These are phyloP conservation scores for Penicillium crystallinum DNA, from an alignment of 495 filamentous ascomycete genomes.

Conservation along the genomic window DNA sequence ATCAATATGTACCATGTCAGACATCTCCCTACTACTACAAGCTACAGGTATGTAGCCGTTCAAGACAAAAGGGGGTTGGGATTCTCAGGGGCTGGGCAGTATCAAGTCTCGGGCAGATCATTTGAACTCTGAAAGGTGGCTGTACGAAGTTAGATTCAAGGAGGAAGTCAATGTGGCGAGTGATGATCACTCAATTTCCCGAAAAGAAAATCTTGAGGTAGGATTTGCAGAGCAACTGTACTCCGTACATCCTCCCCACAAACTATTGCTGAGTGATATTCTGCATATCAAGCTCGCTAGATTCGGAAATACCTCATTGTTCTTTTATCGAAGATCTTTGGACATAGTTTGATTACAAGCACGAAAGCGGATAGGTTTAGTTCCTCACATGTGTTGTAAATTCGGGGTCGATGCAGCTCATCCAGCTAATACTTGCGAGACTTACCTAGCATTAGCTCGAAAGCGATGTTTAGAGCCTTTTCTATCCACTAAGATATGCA, in stretches of 20 bases:
- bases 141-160: not conserved
- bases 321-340: no score
- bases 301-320: no score
- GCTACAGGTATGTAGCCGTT: no score
- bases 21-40: not conserved
- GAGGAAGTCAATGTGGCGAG: not conserved
- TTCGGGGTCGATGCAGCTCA: not conserved
- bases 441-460: not conserved
- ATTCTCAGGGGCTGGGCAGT: constrained; percentile 3
- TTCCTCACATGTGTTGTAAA: not conserved
- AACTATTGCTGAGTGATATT: not conserved
- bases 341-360: no score
- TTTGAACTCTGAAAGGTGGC: not conserved
- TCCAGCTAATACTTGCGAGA: not conserved
- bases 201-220: not conserved
- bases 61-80: not conserved
- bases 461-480: no score
- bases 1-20: not conserved
- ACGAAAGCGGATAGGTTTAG: not conserved
- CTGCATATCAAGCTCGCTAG: not conserved
- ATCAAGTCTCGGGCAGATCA: not conserved
- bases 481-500: no score
- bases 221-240: not conserved
- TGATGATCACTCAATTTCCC: not conserved
- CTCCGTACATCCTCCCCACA: no score